These are phyloP conservation scores for Ganoderma resinaceum DNA, from an alignment of 1,284 basidiomycete species.

Conservation along the genomic window DNA sequence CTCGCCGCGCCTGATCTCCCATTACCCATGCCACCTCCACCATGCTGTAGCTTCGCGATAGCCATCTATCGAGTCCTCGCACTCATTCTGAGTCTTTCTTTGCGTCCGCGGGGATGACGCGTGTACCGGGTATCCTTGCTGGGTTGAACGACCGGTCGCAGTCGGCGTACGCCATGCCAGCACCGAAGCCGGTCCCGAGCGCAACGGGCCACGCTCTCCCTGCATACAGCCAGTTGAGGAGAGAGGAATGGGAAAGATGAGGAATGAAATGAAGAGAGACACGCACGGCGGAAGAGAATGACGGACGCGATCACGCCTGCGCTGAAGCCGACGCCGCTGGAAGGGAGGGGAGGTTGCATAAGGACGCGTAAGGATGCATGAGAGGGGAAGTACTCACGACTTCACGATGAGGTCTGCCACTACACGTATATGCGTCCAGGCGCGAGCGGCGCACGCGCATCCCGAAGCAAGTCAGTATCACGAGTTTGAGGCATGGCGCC, in stretches of 20 bases:
- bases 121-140: conserved; percentile 89
- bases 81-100: conserved; percentile 32
- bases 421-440: conserved; percentile 39
- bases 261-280: conserved; percentile 13
- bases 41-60: background rate
- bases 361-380: background rate
- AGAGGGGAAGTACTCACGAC: conserved; percentile 59
- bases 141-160: conserved; percentile 98
- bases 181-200: conserved; percentile 90
- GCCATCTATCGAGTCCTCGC: background rate
- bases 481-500: background rate
- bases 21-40: background rate
- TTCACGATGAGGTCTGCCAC: conserved; percentile 84
- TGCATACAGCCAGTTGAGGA: conserved; percentile 44
- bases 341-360: background rate
- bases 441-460: conserved; percentile 7
- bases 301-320: conserved; percentile 95
- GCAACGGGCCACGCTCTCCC: conserved; percentile 98
- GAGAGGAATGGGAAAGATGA: conserved; percentile 2
- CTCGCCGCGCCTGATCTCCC: background rate
- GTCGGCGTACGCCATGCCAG: conserved; percentile 91
- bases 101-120: conserved; percentile 59
- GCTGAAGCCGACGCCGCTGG: conserved; percentile 93
- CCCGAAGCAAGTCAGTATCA: conserved; percentile 11
- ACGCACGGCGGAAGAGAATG: conserved; percentile 94